Conservation (phyloP, 306 rosid genomes). For the Vicia villosa region DNA sequence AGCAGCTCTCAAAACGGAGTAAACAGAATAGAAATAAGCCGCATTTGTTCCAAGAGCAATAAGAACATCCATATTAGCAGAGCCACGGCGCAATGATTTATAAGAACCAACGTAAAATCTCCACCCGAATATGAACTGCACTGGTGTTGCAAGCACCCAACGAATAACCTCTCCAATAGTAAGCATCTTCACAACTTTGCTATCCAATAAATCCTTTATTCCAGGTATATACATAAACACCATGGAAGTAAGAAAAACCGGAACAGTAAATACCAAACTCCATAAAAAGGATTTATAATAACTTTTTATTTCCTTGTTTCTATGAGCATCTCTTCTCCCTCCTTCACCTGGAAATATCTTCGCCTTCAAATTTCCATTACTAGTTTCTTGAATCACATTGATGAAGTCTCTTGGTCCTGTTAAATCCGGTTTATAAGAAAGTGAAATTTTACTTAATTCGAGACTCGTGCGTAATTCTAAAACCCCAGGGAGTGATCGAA, state of each 20-base stretch:
- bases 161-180: slow-evolving; percentile 62
- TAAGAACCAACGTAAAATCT: slow-evolving; percentile 75
- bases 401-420: slow-evolving; percentile 80
- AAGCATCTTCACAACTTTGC: slow-evolving; percentile 67
- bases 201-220: slow-evolving; percentile 54
- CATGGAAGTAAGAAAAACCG: slow-evolving; percentile 84
- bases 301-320: slow-evolving; percentile 60
- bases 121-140: slow-evolving; percentile 76
- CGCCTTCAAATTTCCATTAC: slow-evolving; percentile 57
- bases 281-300: slow-evolving; percentile 61
- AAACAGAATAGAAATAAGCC: slow-evolving; percentile 87
- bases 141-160: slow-evolving; percentile 83
- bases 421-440: slow-evolving; percentile 63
- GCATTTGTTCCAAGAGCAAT: slow-evolving; percentile 89
- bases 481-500: slow-evolving; percentile 61
- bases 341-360: slow-evolving; percentile 56
- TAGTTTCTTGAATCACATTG: slow-evolving; percentile 48
- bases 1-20: slow-evolving; percentile 70
- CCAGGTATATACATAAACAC: slow-evolving; percentile 85
- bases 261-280: slow-evolving; percentile 78
- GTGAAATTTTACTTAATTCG: slow-evolving; percentile 51
- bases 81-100: slow-evolving; percentile 68
- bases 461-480: slow-evolving; percentile 36
- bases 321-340: slow-evolving; percentile 49
- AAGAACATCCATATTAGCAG: slow-evolving; percentile 91